These are phyloP conservation scores for Eucalyptus regnans DNA, from an alignment of 345 rosid species.

Conservation along the genomic window DNA sequence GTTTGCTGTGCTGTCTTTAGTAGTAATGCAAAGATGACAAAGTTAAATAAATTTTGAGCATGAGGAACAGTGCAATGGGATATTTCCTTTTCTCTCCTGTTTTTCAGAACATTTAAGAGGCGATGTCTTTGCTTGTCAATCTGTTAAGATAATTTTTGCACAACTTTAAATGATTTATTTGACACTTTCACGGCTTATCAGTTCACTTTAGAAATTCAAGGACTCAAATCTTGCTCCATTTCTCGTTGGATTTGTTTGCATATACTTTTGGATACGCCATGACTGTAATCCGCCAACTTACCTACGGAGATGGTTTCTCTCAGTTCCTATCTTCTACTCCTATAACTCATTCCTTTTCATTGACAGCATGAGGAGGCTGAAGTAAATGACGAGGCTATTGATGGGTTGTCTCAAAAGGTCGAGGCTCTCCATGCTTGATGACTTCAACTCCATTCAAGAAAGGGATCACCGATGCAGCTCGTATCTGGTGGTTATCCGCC, in stretches of 20 bases:
- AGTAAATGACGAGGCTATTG: constrained; percentile 37
- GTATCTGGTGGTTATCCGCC: background rate
- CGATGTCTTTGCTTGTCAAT: background rate
- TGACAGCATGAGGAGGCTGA: constrained; percentile 32
- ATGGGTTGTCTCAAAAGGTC: constrained; percentile 37
- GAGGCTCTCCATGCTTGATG: constrained; percentile 31
- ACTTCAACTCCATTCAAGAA: background rate
- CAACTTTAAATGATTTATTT: background rate
- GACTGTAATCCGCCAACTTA: background rate
- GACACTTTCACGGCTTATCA: background rate
- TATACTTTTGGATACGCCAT: background rate
- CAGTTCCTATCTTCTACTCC: background rate
- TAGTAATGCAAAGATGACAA: background rate
- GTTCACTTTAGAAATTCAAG: background rate
- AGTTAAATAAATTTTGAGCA: background rate
- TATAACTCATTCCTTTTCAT: background rate
- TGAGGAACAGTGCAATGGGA: background rate
- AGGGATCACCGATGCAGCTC: background rate
- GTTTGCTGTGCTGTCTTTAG: background rate
- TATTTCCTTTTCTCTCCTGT: background rate
- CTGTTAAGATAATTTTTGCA: background rate
- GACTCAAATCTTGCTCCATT: background rate
- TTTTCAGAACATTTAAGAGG: background rate
- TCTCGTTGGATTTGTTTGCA: background rate
- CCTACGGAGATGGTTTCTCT: background rate